Evolutionary conservation across 495 filamentous ascomycete genomes (phyloP).

Genomic region (Penicillium pancosmium): DNA sequence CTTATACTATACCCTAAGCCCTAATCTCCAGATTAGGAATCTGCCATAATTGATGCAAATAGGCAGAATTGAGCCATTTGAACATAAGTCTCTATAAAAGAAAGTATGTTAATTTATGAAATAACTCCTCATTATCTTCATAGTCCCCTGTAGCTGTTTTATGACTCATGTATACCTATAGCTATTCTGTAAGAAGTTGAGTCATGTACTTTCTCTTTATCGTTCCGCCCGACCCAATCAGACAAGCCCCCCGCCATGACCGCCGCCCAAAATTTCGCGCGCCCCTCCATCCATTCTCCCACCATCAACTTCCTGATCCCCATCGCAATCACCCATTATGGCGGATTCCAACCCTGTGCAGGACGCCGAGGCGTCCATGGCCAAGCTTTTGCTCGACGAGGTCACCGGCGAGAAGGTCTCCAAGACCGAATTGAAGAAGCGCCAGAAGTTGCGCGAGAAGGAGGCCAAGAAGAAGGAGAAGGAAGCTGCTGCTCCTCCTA

Average conservation of each 20-base stretch:
- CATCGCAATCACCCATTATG: slow-evolving; percentile 37
- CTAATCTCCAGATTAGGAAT: slow-evolving; percentile 31
- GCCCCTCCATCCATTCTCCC: slow-evolving; percentile 33
- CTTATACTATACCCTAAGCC: slow-evolving; percentile 43
- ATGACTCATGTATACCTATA: background rate
- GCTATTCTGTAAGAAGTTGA: background rate
- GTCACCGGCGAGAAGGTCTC: slow-evolving; percentile 82
- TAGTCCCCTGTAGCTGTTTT: no score
- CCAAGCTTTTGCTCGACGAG: slow-evolving; percentile 80
- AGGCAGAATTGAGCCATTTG: no score
- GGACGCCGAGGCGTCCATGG: slow-evolving; percentile 64
- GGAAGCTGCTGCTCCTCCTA: slow-evolving; percentile 72
- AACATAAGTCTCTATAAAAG: no score
- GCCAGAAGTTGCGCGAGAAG: slow-evolving; percentile 85
- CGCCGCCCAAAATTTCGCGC: slow-evolving; percentile 45
- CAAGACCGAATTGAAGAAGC: slow-evolving; percentile 93
- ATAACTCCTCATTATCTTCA: background rate
- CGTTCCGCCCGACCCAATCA: slow-evolving; percentile 34
- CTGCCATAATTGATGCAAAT: background rate
- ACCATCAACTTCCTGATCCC: slow-evolving; percentile 27
- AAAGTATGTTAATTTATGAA: no score
- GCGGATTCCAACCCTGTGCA: slow-evolving; percentile 49
- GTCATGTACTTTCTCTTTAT: slow-evolving; percentile 5
- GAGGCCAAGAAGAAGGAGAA: slow-evolving; percentile 88
- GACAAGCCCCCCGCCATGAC: slow-evolving; percentile 22